Evolutionary conservation across 2,329 filamentous ascomycete species (phyloP).

Genomic region (Hortaea sp.): DNA sequence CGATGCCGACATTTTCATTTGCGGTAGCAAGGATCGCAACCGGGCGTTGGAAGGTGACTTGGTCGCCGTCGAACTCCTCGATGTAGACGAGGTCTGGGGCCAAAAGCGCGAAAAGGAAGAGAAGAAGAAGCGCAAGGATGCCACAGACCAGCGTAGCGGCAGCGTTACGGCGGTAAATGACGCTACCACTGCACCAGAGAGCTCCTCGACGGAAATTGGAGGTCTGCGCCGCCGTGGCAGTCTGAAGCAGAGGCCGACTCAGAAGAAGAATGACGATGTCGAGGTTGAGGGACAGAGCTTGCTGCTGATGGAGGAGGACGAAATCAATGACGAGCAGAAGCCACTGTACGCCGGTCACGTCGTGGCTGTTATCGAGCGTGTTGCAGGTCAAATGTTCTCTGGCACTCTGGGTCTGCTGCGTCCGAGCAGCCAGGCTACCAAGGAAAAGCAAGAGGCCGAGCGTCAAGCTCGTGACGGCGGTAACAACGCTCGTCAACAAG

Average conservation of each 20-base stretch:
- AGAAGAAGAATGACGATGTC: constrained; percentile 99
- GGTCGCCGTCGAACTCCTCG: constrained; percentile 88
- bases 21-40: constrained; percentile 97
- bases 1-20: constrained; percentile 98
- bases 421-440: constrained; percentile 95
- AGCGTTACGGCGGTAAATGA: constrained; percentile 58
- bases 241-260: constrained; percentile 88
- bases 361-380: constrained; percentile 92
- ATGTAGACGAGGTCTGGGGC: constrained; percentile 96
- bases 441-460: constrained; percentile 98
- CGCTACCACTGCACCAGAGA: constrained; percentile 44
- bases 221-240: constrained; percentile 87
- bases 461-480: constrained; percentile 79
- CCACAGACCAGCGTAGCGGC: constrained; percentile 79
- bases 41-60: constrained; percentile 92
- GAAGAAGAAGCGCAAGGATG: constrained; percentile 99
- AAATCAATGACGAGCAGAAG: constrained; percentile 97
- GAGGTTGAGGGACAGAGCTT: constrained; percentile 97
- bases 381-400: constrained; percentile 98
- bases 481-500: constrained; percentile 56
- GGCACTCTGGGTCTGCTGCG: constrained; percentile 84
- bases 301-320: constrained; percentile 92
- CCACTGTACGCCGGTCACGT: constrained; percentile 94
- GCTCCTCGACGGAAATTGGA: constrained; percentile 54
- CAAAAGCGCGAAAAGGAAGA: constrained; percentile 99